Base-by-base conservation (phyloP, 1,284 basidiomycete genomes). In the Ceratobasidium sp. region DNA sequence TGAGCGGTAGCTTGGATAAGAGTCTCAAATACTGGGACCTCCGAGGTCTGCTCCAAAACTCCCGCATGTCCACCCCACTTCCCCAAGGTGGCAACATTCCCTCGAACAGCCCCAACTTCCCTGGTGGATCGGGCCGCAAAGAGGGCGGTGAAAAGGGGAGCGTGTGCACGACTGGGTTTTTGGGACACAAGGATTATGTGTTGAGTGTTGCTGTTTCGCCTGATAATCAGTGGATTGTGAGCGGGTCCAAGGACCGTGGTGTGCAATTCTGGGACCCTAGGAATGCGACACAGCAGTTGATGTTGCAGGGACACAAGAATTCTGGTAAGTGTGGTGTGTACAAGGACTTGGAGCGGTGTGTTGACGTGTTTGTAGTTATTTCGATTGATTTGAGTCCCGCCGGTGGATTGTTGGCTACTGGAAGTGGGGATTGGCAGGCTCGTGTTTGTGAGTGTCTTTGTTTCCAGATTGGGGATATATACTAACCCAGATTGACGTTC, bases 281-380 rank as follows among this genome's bases (percentile, higher is more conserved):
- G 70, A 85, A 83, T 5, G 90, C 86, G 1, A 84, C 87, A 72
- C 84, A 89, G 47, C 91, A 94, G 75, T 87, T 91, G 73, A 88
- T 93, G 81, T 79, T 96, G 6, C 91, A 93, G 77, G 93, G 92
- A 1, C 93, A 95, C 78, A 94, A 93, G 78, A 95, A 95, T 76
- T 89, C 89, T 44, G 87, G 83, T 87, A 64, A 53, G 82, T 76
- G 52, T 36, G 27, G 58, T 33, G 60, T 54, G 33, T 50, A 19
- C 16, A 5, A 14, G 4, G 21, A 6, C 7, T 27, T 46, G 36
- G 25, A n/a, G 71, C 42, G 46, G 62, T 47, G 47, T 69, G 25
- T 60, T 74, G 46, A 60, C 62, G 50, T 70, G 56, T 69, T 49
- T 59, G 57, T 70, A 86, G 92, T 95, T 70, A 94, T 94, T 73